These are phyloP conservation scores for Chaetomiaceae sp. DNA, from an alignment of 2,329 filamentous ascomycete genomes.

Conservation along the genomic window DNA sequence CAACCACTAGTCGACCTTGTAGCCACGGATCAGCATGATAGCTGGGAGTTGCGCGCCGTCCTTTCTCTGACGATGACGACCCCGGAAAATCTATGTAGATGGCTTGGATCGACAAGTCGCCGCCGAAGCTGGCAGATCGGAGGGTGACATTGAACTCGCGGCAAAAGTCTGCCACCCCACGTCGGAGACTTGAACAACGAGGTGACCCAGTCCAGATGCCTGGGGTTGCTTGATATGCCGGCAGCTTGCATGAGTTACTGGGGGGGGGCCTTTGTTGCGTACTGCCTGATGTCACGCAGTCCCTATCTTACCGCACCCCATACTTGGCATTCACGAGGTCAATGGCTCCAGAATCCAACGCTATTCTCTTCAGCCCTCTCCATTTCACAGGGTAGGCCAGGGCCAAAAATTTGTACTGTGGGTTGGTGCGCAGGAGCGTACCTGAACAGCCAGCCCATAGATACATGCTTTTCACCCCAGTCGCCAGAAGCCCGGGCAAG, in stretches of 20 bases:
- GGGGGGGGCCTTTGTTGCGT: conserved; percentile 7
- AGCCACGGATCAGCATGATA: neutral
- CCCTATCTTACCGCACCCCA: neutral
- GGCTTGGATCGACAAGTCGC: neutral
- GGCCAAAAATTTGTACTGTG: no score
- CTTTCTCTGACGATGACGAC: neutral
- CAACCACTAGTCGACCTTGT: neutral
- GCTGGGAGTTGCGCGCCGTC: no score
- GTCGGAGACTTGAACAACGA: conserved; percentile 3
- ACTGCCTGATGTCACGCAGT: neutral
- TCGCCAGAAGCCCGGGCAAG: neutral
- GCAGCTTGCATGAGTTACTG: conserved; percentile 8
- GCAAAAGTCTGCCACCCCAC: conserved; percentile 15
- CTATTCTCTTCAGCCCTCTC: neutral
- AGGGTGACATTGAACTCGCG: conserved; percentile 16
- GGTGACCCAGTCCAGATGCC: conserved; percentile 9
- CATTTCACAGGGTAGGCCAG: no score
- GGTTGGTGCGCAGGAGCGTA: no score
- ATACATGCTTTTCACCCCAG: no score
- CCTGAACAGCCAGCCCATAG: no score
- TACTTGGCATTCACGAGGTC: conserved; percentile 9
- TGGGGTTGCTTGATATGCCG: conserved; percentile 12
- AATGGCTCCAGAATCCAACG: neutral
- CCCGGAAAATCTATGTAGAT: neutral
- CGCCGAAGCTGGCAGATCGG: conserved; percentile 11